These are phyloP conservation scores for Aurinia saxatilis DNA, from an alignment of 345 rosid species.

Conservation along the genomic window DNA sequence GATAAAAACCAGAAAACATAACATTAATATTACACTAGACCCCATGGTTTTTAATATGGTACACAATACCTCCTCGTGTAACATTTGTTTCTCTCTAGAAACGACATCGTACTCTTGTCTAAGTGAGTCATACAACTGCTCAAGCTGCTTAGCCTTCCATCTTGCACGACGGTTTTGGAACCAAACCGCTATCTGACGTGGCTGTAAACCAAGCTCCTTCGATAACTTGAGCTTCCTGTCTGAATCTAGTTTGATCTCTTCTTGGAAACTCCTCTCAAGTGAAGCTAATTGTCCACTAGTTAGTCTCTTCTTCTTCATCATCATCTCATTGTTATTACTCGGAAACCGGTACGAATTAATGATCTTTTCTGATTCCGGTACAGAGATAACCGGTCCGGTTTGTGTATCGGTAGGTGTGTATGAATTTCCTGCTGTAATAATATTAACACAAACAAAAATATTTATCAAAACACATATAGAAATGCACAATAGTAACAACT, in stretches of 20 bases:
- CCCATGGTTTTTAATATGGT: background rate
- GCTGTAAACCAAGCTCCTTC: constrained; percentile 78
- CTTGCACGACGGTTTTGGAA: constrained; percentile 84
- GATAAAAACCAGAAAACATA: background rate
- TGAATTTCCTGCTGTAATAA: constrained; percentile 24
- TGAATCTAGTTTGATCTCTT: constrained; percentile 82
- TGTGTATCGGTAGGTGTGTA: constrained; percentile 25
- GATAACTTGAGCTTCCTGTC: constrained; percentile 78
- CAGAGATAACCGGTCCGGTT: constrained; percentile 31
- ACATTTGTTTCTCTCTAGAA: constrained; percentile 63
- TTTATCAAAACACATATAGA: background rate
- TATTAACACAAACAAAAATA: background rate
- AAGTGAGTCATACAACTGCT: constrained; percentile 62
- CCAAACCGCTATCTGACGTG: constrained; percentile 93
- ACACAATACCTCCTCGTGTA: constrained; percentile 71
- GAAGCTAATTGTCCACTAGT: constrained; percentile 71
- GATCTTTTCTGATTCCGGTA: constrained; percentile 31
- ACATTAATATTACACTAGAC: too few relatives aligned
- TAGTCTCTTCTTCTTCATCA: constrained; percentile 65
- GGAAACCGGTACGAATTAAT: constrained; percentile 13
- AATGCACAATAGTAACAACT: background rate
- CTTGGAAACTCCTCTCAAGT: constrained; percentile 75
- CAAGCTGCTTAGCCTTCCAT: constrained; percentile 87
- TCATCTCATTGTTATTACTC: constrained; percentile 33
- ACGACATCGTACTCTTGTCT: constrained; percentile 61